Conservation (phyloP, 2,329 filamentous ascomycete species). For the Bipolaris victoriae region DNA sequence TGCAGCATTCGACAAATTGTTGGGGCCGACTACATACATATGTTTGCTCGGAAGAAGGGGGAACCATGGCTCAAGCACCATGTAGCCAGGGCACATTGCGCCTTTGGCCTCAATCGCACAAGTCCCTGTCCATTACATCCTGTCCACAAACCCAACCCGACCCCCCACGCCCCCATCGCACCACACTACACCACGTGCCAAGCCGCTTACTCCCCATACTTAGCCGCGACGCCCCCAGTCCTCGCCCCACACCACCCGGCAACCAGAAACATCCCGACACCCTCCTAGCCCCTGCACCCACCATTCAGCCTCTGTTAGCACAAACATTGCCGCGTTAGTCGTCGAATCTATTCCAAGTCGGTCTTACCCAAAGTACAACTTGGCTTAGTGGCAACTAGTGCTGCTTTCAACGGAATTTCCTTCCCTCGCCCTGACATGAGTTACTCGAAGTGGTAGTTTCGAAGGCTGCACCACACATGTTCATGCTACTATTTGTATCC, state of each 20-base stretch:
- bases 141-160: too few relatives aligned
- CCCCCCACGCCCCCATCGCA: not conserved
- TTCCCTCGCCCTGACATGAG: not conserved
- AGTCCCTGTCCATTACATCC: too few relatives aligned
- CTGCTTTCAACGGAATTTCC: conserved; percentile 1
- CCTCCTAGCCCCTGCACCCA: not conserved
- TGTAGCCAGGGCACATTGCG: too few relatives aligned
- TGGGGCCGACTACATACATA: too few relatives aligned
- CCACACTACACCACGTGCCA: not conserved
- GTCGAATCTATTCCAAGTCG: not conserved
- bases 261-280: not conserved
- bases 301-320: too few relatives aligned
- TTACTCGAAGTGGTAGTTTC: not conserved
- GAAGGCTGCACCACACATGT: not conserved
- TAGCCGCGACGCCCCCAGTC: not conserved
- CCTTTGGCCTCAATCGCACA: too few relatives aligned
- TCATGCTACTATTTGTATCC: not conserved
- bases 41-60: too few relatives aligned
- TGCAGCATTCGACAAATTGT: not conserved
- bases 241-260: not conserved
- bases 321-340: too few relatives aligned
- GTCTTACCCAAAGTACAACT: not conserved
- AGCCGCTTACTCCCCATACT: not conserved
- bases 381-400: conserved; percentile 4
- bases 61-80: too few relatives aligned